Conservation (phyloP, 768 basidiomycete species). For the Suillus lakei region DNA sequence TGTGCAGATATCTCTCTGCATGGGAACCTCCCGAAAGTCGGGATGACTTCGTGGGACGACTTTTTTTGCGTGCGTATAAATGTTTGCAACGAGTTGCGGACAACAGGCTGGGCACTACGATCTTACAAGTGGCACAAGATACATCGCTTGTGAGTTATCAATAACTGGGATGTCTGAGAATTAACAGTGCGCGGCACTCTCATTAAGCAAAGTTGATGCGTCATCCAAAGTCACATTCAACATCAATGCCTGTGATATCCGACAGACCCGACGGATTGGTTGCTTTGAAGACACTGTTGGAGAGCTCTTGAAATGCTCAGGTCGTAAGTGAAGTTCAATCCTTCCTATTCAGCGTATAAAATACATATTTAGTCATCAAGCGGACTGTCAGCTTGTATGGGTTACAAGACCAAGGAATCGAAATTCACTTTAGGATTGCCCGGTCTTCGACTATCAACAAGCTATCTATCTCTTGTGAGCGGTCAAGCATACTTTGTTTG, state of each 20-base stretch:
- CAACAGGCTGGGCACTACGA: slow-evolving; percentile 4
- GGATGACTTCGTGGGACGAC: background rate
- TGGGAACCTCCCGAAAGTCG: background rate
- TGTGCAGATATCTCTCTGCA: background rate
- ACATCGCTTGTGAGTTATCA: background rate
- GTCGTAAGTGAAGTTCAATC: background rate
- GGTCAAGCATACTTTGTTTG: background rate
- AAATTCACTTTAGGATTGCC: background rate
- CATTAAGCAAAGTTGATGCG: background rate
- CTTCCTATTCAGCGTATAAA: background rate
- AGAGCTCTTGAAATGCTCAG: background rate
- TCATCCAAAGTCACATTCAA: background rate
- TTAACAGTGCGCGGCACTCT: background rate
- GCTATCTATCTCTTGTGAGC: slow-evolving; percentile 1
- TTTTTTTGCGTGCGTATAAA: background rate
- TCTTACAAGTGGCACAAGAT: background rate
- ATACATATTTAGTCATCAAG: background rate
- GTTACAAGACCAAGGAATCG: background rate
- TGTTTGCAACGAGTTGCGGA: background rate
- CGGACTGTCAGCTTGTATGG: background rate
- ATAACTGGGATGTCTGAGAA: background rate
- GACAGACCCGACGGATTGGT: background rate
- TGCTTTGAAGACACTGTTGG: background rate
- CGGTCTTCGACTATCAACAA: background rate
- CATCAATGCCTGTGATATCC: background rate